phyloP scores from a whole-genome alignment of 192 early-diverging fungal species.

The Coemansia guatemalensis region DNA sequence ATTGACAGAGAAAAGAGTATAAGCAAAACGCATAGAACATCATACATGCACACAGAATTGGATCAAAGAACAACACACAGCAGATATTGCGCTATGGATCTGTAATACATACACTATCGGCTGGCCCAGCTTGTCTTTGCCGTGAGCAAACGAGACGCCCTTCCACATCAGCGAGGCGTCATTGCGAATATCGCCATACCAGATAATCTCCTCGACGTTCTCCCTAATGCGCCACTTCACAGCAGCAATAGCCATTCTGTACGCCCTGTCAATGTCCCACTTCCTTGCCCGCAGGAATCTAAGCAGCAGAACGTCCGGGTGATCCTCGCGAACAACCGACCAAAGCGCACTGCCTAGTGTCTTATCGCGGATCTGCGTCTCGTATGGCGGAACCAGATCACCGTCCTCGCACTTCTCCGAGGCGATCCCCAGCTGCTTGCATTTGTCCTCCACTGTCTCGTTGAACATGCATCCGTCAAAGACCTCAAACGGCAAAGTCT shows the following conservation, averaged over 20 bases:
- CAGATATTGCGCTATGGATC: background rate
- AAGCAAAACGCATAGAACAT: background rate
- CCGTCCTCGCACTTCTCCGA: conserved; percentile 14
- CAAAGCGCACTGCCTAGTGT: conserved; percentile 64
- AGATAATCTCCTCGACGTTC: conserved; percentile 60
- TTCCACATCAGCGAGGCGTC: conserved; percentile 56
- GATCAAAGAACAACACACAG: background rate
- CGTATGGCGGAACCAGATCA: conserved; percentile 36
- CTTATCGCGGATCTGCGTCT: conserved; percentile 18
- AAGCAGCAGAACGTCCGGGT: conserved; percentile 71
- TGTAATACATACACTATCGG: conserved; percentile 48
- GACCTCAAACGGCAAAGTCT: conserved; percentile 43
- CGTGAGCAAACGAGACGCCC: conserved; percentile 62
- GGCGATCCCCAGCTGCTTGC: conserved; percentile 31
- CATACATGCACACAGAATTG: background rate
- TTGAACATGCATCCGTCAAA: conserved; percentile 51
- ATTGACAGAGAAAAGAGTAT: background rate
- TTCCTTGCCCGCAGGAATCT: conserved; percentile 86
- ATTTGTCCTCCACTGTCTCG: conserved; percentile 35
- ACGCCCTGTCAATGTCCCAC: conserved; percentile 77
- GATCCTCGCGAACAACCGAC: conserved; percentile 61
- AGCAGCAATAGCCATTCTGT: conserved; percentile 67
- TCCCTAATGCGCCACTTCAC: conserved; percentile 75
- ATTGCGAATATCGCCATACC: conserved; percentile 59
- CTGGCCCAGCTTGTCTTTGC: conserved; percentile 57